These are phyloP conservation scores for Pestalotiopsis sp. DNA, from an alignment of 2,329 filamentous ascomycete species.

Conservation along the genomic window DNA sequence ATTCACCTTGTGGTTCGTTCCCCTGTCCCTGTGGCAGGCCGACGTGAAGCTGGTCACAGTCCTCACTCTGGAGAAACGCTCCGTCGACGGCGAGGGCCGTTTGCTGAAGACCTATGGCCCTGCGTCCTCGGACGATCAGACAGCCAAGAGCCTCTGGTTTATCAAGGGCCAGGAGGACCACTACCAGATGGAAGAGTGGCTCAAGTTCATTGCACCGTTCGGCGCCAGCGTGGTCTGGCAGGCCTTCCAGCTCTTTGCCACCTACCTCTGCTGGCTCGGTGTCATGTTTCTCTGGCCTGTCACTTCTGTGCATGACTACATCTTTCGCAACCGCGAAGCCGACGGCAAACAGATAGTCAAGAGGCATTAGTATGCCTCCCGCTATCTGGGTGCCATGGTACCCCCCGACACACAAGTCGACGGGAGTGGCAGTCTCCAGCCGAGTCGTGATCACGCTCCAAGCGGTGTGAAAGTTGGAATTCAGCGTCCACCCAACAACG, in stretches of 20 bases:
- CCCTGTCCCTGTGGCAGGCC: constrained; percentile 64
- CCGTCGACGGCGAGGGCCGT: constrained; percentile 25
- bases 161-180: constrained; percentile 79
- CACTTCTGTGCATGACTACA: not conserved
- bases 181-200: constrained; percentile 75
- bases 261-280: constrained; percentile 64
- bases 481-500: no score
- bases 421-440: no score
- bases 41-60: constrained; percentile 70
- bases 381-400: no score
- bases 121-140: constrained; percentile 25
- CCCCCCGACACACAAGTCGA: no score
- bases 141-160: constrained; percentile 57
- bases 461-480: no score
- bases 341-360: not conserved
- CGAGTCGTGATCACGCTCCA: no score
- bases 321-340: not conserved
- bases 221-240: constrained; percentile 55
- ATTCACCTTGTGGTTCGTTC: constrained; percentile 77
- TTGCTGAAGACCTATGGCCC: constrained; percentile 14
- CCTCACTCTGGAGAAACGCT: constrained; percentile 57
- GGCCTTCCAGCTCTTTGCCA: constrained; percentile 64
- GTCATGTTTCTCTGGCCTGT: constrained; percentile 36
- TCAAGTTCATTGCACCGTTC: constrained; percentile 70
- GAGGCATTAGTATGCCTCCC: constrained; percentile 38